phyloP scores from a whole-genome alignment of 2,329 filamentous ascomycete species.

The Samsoniella hepiali region DNA sequence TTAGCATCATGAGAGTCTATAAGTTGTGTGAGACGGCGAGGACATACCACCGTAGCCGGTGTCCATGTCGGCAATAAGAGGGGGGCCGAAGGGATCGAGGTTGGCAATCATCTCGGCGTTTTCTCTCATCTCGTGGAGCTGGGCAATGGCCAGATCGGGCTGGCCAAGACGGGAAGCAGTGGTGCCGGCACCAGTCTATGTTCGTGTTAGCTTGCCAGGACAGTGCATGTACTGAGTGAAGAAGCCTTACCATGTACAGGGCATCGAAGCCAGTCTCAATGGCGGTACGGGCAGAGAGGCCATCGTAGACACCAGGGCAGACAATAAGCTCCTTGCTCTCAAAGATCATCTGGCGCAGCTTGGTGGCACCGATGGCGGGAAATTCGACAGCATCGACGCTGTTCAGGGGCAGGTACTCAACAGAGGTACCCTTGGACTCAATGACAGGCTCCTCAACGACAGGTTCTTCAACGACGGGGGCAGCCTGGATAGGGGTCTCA shows the following conservation, averaged over 20 bases:
- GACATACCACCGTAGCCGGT: slow-evolving; percentile 52
- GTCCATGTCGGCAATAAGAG: slow-evolving; percentile 60
- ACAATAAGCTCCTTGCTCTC: slow-evolving; percentile 47
- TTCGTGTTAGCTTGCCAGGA: background rate
- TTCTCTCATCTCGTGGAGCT: slow-evolving; percentile 59
- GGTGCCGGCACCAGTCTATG: slow-evolving; percentile 60
- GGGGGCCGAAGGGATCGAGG: slow-evolving; percentile 51
- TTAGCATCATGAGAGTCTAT: background rate
- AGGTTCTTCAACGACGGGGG: background rate
- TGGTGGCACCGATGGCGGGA: slow-evolving; percentile 29
- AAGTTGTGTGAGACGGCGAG: background rate
- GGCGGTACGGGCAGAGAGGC: slow-evolving; percentile 62
- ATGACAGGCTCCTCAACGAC: slow-evolving; percentile 2
- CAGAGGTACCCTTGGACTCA: slow-evolving; percentile 17
- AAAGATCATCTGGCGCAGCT: slow-evolving; percentile 40
- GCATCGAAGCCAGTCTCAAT: slow-evolving; percentile 59
- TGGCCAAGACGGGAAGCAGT: slow-evolving; percentile 59
- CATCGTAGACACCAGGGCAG: slow-evolving; percentile 67
- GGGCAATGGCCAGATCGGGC: slow-evolving; percentile 61
- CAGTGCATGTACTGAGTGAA: background rate
- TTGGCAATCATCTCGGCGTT: slow-evolving; percentile 64
- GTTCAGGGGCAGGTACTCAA: slow-evolving; percentile 19
- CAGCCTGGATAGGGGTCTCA: slow-evolving; percentile 1
- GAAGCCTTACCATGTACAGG: slow-evolving; percentile 60
- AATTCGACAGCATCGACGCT: slow-evolving; percentile 19